Evolutionary conservation across 441 rosid species (phyloP).

Genomic region (Mallotus repandus): DNA sequence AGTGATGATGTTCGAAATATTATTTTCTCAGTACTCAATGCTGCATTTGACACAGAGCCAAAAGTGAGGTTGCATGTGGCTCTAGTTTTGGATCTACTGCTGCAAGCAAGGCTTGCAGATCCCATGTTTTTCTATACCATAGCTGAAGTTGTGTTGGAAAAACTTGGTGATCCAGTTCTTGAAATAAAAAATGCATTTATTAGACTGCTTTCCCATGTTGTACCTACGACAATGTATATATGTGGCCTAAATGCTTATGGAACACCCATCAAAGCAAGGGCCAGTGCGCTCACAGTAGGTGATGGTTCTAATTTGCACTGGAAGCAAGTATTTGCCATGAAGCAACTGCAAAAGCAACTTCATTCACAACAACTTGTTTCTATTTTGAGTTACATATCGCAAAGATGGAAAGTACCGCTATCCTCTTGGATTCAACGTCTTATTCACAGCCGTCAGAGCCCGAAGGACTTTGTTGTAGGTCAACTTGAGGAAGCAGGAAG

Average conservation of each 20-base stretch:
- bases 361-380: slow-evolving; percentile 95
- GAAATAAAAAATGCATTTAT: slow-evolving; percentile 66
- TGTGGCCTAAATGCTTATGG: slow-evolving; percentile 58
- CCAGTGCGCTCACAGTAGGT: slow-evolving; percentile 44
- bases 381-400: slow-evolving; percentile 91
- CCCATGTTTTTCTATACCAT: slow-evolving; percentile 57
- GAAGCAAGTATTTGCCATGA: slow-evolving; percentile 91
- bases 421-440: slow-evolving; percentile 91
- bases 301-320: slow-evolving; percentile 64
- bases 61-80: slow-evolving; percentile 78
- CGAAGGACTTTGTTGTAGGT: slow-evolving; percentile 48
- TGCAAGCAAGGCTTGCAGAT: slow-evolving; percentile 67
- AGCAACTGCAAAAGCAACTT: slow-evolving; percentile 71
- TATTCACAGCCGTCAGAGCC: slow-evolving; percentile 53
- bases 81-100: slow-evolving; percentile 73
- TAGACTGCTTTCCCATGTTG: slow-evolving; percentile 68
- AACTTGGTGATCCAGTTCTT: slow-evolving; percentile 81
- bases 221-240: slow-evolving; percentile 62
- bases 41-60: slow-evolving; percentile 85
- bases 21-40: slow-evolving; percentile 64
- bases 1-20: slow-evolving; percentile 47
- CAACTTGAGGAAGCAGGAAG: slow-evolving; percentile 64
- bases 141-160: slow-evolving; percentile 71
- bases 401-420: slow-evolving; percentile 92
- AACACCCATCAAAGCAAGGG: slow-evolving; percentile 42